phyloP scores from a whole-genome alignment of 2,329 filamentous ascomycete genomes.

The Elsinoe arachidis region DNA sequence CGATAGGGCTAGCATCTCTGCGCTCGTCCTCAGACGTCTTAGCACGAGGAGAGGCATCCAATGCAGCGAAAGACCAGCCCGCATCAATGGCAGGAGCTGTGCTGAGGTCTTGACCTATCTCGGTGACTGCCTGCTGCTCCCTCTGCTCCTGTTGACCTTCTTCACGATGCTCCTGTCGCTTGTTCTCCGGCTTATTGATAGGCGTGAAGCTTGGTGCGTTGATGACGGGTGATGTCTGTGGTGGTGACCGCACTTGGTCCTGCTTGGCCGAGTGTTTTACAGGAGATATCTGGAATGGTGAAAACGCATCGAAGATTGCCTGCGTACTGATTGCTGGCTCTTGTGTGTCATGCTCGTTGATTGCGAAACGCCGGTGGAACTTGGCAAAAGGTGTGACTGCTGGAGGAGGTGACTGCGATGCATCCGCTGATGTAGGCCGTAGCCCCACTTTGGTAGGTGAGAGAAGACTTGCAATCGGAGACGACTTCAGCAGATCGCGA shows the following conservation, averaged over 20 bases:
- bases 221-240: not conserved
- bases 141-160: too few species aligned
- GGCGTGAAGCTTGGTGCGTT: slow-evolving; percentile 9
- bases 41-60: not conserved
- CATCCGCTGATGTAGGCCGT: slow-evolving; percentile 29
- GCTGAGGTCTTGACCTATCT: not conserved
- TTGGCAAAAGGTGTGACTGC: slow-evolving; percentile 16
- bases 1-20: not conserved
- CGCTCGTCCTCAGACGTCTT: not conserved
- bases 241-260: not conserved
- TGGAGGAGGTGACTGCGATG: slow-evolving; percentile 26
- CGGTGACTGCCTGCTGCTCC: not conserved
- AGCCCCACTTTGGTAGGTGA: slow-evolving; percentile 23
- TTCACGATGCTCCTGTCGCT: not conserved
- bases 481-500: slow-evolving; percentile 16
- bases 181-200: not conserved
- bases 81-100: not conserved
- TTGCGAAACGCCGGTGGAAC: slow-evolving; percentile 18
- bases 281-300: slow-evolving; percentile 14
- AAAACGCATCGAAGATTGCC: slow-evolving; percentile 32
- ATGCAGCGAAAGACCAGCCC: slow-evolving; percentile 5
- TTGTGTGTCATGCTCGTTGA: slow-evolving; percentile 16
- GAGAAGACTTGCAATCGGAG: slow-evolving; percentile 4
- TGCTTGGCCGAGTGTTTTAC: not conserved
- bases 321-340: slow-evolving; percentile 34